A percentile compares a stretch with the other conserved stretches of the same genome.
Conservation (phyloP, 768 basidiomycete genomes). For the Neoboletus brunneissimus region DNA sequence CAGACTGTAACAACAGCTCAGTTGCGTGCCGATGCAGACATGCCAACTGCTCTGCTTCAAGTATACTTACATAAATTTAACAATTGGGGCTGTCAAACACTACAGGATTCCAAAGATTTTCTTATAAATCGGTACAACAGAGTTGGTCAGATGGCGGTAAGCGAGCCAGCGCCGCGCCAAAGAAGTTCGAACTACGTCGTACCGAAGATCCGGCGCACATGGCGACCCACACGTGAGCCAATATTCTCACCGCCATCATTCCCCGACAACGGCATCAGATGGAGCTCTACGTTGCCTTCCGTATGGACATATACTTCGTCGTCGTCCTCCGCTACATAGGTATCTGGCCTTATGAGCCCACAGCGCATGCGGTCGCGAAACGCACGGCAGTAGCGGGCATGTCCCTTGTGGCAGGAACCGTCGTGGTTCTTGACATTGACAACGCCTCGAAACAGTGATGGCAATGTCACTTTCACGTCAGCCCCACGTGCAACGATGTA, state of each 20-base stretch:
- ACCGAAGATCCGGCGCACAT: slow-evolving; percentile 30
- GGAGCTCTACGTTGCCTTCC: slow-evolving; percentile 24
- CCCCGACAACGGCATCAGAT: slow-evolving; percentile 13
- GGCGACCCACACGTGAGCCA: slow-evolving; percentile 26
- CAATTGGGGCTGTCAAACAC: not conserved
- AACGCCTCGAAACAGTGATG: slow-evolving; percentile 28
- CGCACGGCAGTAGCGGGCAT: slow-evolving; percentile 18
- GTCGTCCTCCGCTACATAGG: slow-evolving; percentile 21
- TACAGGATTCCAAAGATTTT: not conserved
- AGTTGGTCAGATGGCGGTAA: not conserved
- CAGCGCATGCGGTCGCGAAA: slow-evolving; percentile 25
- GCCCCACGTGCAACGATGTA: slow-evolving; percentile 29
- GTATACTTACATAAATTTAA: not conserved
- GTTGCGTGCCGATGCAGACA: slow-evolving; percentile 5
- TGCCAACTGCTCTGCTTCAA: not conserved
- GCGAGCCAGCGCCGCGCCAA: slow-evolving; percentile 18
- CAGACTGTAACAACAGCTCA: slow-evolving; percentile 12
- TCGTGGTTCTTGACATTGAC: slow-evolving; percentile 23
- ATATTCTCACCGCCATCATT: slow-evolving; percentile 9
- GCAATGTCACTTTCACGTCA: slow-evolving; percentile 29
- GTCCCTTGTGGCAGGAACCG: slow-evolving; percentile 5
- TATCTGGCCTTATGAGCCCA: slow-evolving; percentile 22
- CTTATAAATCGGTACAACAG: not conserved
- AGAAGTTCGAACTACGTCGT: not conserved
- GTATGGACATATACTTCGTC: slow-evolving; percentile 32